Evolutionary conservation across 2,329 filamentous ascomycete species (phyloP).

Genomic region (Clathrospora elynae): DNA sequence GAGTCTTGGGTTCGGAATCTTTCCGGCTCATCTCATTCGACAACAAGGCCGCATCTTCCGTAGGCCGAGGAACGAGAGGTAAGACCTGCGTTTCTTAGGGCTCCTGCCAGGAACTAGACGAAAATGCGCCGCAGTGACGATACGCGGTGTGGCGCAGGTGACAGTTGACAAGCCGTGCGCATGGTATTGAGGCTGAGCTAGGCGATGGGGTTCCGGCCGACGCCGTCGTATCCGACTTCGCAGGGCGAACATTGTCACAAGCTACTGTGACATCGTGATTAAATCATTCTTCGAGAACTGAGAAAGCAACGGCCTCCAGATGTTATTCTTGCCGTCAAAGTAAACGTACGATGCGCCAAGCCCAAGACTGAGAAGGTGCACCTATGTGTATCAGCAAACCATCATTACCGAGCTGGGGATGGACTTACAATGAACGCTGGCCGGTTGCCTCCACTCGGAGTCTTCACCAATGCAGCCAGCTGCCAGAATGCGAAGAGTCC

Average conservation of each 20-base stretch:
- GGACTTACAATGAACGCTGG: too few species aligned
- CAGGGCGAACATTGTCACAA: neutral
- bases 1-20: constrained; percentile 4
- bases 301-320: constrained; percentile 20
- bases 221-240: too few species aligned
- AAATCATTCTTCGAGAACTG: constrained; percentile 4
- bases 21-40: constrained; percentile 7
- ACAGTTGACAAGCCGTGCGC: neutral
- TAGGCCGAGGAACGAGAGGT: constrained; percentile 3
- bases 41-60: constrained; percentile 7
- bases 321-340: constrained; percentile 18
- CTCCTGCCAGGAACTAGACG: neutral
- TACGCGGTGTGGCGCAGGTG: constrained; percentile 7
- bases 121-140: constrained; percentile 5
- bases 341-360: constrained; percentile 21
- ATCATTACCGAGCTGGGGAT: too few species aligned
- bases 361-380: constrained; percentile 10
- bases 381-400: constrained; percentile 9
- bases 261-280: neutral
- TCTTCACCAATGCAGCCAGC: too few species aligned
- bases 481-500: constrained; percentile 6
- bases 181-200: constrained; percentile 13
- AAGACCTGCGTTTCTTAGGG: neutral
- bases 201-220: neutral
- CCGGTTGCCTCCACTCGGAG: too few species aligned